Evolutionary conservation across 75 land plant species (phyloP), one percentile per base, ranked within the genome.

Genomic region (Picea sitchensis): DNA sequence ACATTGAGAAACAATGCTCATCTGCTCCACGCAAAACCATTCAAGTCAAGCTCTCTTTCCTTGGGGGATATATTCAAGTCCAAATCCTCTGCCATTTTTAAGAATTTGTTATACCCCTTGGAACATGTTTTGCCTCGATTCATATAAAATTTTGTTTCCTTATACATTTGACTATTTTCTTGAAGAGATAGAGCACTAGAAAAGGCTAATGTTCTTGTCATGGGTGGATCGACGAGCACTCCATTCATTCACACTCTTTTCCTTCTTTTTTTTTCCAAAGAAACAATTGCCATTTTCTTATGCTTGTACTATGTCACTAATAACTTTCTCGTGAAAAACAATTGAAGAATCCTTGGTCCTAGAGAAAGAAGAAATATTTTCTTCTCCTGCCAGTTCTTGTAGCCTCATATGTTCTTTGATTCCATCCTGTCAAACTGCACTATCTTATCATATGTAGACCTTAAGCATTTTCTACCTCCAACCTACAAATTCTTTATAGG

Each of bases 11-110:
- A 5, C 41, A 76, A 21, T 58, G 30, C 26, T 21, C 80, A 76
- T 87, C 75, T 84, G 68, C 61, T 82, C 84, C 87, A 85, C 21
- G 77, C 67, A 76, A 83, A 75, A 34, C 85, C 80, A 81, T 91
- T 91, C 80, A 91, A 77, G 64, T 91, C 93, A 62, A 91, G 83
- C 44, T 83, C 60, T 78, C 81, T 85, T 65, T 79, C 76, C n/a
- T 78, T 78, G 18, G 83, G 61, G 36, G 79, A 78, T 18, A 21
- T 79, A 80, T 88, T 91, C 5, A 91, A 79, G 58, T 91, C 90
- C 63, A 91, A 78, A 36, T 80, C 76, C 18, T 75, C 54, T 67
- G 75, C 9, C 56, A 73, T 58, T 34, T 30, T 59, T 11, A 74
- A 80, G 15, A 72, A 9, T 31, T 63, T 26, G 26, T 26, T 26